Conservation (phyloP, 805 yeast species). For the Candida nemodendra region DNA sequence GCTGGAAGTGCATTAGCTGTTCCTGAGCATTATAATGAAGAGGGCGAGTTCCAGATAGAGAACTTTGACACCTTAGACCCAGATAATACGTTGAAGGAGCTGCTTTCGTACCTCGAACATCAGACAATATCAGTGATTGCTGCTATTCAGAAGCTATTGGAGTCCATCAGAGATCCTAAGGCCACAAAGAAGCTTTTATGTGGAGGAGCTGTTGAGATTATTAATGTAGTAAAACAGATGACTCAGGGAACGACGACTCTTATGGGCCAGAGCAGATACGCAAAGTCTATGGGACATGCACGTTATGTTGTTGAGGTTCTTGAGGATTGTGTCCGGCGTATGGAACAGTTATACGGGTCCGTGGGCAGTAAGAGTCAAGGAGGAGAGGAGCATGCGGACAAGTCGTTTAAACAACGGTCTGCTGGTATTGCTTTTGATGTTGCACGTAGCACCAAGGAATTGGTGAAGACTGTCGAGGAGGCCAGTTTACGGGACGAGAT, state of each 20-base stretch:
- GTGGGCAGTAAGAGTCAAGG: slow-evolving; percentile 30
- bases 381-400: slow-evolving; percentile 68
- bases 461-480: slow-evolving; percentile 94
- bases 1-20: slow-evolving; percentile 22
- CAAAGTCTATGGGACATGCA: slow-evolving; percentile 84
- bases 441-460: slow-evolving; percentile 93
- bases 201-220: slow-evolving; percentile 71
- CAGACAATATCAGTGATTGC: slow-evolving; percentile 90
- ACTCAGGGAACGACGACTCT: slow-evolving; percentile 83
- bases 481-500: slow-evolving; percentile 87
- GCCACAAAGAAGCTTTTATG: slow-evolving; percentile 74
- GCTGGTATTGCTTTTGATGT: slow-evolving; percentile 96
- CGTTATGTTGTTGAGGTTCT: slow-evolving; percentile 85
- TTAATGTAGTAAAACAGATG: slow-evolving; percentile 79
- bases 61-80: slow-evolving; percentile 82
- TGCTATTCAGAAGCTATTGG: slow-evolving; percentile 79
- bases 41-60: slow-evolving; percentile 56
- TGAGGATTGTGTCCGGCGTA: slow-evolving; percentile 80
- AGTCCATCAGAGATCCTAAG: slow-evolving; percentile 73
- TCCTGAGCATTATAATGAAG: slow-evolving; percentile 15
- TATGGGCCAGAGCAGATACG: slow-evolving; percentile 85
- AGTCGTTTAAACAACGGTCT: slow-evolving; percentile 85
- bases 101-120: slow-evolving; percentile 83
- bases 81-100: slow-evolving; percentile 82
- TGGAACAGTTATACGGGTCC: slow-evolving; percentile 62